phyloP scores from a whole-genome alignment of 495 filamentous ascomycete species.

The Aspergillus carlsbadensis region DNA sequence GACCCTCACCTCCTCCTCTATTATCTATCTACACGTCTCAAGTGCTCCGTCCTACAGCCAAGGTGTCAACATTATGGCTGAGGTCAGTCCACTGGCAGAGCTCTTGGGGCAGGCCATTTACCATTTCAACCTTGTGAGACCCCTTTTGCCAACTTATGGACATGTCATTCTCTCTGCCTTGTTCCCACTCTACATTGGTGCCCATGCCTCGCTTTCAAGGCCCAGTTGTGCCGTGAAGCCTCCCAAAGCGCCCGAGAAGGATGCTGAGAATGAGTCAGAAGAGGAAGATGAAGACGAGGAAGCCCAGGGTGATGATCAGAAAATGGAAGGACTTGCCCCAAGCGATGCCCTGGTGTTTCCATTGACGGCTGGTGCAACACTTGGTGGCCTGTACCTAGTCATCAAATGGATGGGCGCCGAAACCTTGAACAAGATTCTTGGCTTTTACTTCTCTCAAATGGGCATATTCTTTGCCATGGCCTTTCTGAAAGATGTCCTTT shows the following conservation, averaged over 20 bases:
- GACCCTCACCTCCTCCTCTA: background rate
- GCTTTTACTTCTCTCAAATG: conserved; percentile 79
- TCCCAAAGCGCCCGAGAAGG: conserved; percentile 54
- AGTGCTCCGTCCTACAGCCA: background rate
- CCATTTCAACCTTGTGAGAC: conserved; percentile 50
- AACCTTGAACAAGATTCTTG: conserved; percentile 79
- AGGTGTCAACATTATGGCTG: conserved; percentile 32
- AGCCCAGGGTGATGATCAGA: conserved; percentile 36
- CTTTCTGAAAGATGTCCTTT: conserved; percentile 65
- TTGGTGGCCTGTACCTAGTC: conserved; percentile 80
- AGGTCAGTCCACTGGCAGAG: conserved; percentile 47
- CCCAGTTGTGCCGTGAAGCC: conserved; percentile 76
- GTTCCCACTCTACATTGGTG: conserved; percentile 69
- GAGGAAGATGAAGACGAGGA: conserved; percentile 57
- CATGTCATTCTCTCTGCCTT: conserved; percentile 68
- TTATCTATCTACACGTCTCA: background rate
- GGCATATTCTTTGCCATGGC: conserved; percentile 71
- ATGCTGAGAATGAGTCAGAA: conserved; percentile 57
- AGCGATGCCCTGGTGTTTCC: conserved; percentile 88
- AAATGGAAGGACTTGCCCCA: conserved; percentile 73
- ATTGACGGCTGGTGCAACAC: conserved; percentile 68
- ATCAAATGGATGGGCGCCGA: conserved; percentile 84
- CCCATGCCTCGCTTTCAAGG: conserved; percentile 69
- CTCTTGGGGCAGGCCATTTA: conserved; percentile 48
- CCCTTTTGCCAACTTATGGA: conserved; percentile 61